Evolutionary conservation across 2,329 filamentous ascomycete genomes (phyloP), one percentile per base, ranked within the genome.

Genomic region (Aspergillus intermedius): DNA sequence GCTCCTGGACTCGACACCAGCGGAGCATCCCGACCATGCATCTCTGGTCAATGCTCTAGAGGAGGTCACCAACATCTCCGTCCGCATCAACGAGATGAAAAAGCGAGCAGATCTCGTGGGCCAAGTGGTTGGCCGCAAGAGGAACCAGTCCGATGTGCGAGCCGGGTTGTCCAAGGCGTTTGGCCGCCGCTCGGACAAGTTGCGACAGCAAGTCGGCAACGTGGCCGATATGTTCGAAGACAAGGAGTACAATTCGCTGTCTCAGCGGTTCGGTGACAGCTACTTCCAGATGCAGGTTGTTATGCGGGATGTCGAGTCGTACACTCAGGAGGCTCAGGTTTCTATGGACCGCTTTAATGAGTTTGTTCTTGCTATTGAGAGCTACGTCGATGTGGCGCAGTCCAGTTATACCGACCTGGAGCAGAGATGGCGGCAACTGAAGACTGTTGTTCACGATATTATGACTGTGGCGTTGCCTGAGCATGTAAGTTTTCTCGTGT

Each of bases 361-460:
- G 51, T 87, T 91, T 55, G 79, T 91, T 25, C 82, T 83, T 2
- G 88, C 87, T 1, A 87, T 96, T 65, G 89, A 95, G 66, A 79
- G 87, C 1, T 86, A 91, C 55, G 87, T 94, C 70, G 83, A 82
- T 49, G 74, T 80, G 17, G 72, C 74, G 1, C 84, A 84, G 10
- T 87, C 86, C 44, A 82, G 79, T 50, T 83, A 89, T 65, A 84
- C 88, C 0, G 91, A 97, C 66, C 75, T 94, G 37, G 91, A 96
- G 69, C 91, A 87, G 74, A 95, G 94, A 66, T 97, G 91, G 88
- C 87, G 90, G 44, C 87, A 86, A 53, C 93, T 95, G 69, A 91
- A 90, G 56, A 83, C 90, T 61, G 87, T 86, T 30, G 87, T 95
- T 71, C 82, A 87, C 55, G 91, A 96, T 60, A 82, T 97, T 55